A percentile compares a stretch with the other conserved stretches of the same genome.
Evolutionary conservation across 192 early-diverging fungal genomes (phyloP).

Genomic region (Chytriomyces sp.): DNA sequence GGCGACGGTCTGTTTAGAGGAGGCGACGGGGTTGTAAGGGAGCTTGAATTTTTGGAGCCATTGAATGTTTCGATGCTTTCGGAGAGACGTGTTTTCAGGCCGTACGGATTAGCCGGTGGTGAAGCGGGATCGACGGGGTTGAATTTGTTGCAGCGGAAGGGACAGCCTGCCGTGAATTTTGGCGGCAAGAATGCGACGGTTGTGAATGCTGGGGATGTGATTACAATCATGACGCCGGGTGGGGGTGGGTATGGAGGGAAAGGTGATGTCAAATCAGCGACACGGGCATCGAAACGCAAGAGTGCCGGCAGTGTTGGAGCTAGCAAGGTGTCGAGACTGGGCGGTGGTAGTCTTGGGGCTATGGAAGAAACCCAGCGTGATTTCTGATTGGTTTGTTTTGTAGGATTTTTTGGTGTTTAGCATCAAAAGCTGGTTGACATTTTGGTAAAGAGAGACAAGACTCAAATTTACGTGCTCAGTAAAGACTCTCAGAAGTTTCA

Average conservation of each 20-base stretch:
- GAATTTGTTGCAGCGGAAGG: conserved; percentile 77
- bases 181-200: conserved; percentile 88
- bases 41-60: conserved; percentile 84
- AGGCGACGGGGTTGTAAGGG: conserved; percentile 91
- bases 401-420: too few species aligned
- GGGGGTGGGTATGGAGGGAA: conserved; percentile 79
- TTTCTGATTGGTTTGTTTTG: conserved; percentile 17
- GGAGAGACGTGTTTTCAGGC: conserved; percentile 87
- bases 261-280: neutral
- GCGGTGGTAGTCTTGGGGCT: conserved; percentile 17
- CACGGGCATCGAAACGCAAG: neutral
- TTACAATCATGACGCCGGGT: conserved; percentile 88
- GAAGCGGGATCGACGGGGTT: conserved; percentile 69
- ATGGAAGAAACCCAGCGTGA: conserved; percentile 31
- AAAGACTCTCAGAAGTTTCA: too few species aligned
- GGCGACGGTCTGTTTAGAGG: conserved; percentile 78
- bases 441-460: too few species aligned
- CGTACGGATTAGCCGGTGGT: conserved; percentile 88
- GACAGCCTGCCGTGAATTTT: conserved; percentile 62
- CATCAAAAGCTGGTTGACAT: too few species aligned
- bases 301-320: neutral
- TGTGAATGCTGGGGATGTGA: conserved; percentile 77
- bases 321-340: neutral
- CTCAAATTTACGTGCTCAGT: too few species aligned
- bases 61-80: conserved; percentile 89